Percentiles rank a stretch among this genome's conserved stretches.
phyloP scores from a whole-genome alignment of 2,329 filamentous ascomycete species.

The Neoscytalidium dimidiatum region DNA sequence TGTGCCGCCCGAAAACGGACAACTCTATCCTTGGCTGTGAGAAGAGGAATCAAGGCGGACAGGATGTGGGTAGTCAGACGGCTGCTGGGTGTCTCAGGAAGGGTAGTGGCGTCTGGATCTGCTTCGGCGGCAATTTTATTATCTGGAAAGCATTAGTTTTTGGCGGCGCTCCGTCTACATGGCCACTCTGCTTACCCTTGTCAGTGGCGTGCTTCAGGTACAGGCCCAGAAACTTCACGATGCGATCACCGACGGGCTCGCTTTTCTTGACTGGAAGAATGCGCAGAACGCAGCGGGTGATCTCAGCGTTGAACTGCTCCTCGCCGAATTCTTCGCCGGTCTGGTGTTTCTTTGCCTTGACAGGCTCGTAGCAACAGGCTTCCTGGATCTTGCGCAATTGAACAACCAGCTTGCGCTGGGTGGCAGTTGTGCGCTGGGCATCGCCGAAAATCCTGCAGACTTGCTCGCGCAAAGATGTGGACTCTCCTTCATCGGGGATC shows the following conservation, averaged over 20 bases:
- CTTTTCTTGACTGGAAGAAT: slow-evolving; percentile 89
- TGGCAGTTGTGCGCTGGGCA: slow-evolving; percentile 82
- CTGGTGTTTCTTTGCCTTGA: slow-evolving; percentile 53
- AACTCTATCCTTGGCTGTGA: slow-evolving; percentile 87
- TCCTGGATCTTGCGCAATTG: slow-evolving; percentile 90
- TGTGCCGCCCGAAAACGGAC: slow-evolving; percentile 90
- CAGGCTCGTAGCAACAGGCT: slow-evolving; percentile 65
- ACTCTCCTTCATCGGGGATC: slow-evolving; percentile 71
- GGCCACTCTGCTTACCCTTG: slow-evolving; percentile 49
- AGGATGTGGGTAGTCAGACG: slow-evolving; percentile 76
- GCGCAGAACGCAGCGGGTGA: slow-evolving; percentile 78
- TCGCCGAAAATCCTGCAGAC: slow-evolving; percentile 63
- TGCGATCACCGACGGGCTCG: slow-evolving; percentile 82
- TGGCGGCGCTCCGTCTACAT: not conserved
- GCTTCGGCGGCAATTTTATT: slow-evolving; percentile 33
- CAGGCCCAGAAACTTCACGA: slow-evolving; percentile 82
- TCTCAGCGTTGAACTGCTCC: slow-evolving; percentile 83
- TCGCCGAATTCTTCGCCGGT: slow-evolving; percentile 73
- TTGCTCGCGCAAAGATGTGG: slow-evolving; percentile 71
- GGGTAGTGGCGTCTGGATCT: slow-evolving; percentile 66
- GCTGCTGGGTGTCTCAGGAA: slow-evolving; percentile 81
- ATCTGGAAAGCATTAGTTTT: slow-evolving; percentile 26
- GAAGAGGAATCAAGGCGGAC: slow-evolving; percentile 70
- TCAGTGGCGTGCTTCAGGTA: slow-evolving; percentile 73
- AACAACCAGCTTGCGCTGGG: slow-evolving; percentile 86